These are phyloP conservation scores for Suillus cothurnatus DNA, from an alignment of 768 basidiomycete species.

Conservation along the genomic window DNA sequence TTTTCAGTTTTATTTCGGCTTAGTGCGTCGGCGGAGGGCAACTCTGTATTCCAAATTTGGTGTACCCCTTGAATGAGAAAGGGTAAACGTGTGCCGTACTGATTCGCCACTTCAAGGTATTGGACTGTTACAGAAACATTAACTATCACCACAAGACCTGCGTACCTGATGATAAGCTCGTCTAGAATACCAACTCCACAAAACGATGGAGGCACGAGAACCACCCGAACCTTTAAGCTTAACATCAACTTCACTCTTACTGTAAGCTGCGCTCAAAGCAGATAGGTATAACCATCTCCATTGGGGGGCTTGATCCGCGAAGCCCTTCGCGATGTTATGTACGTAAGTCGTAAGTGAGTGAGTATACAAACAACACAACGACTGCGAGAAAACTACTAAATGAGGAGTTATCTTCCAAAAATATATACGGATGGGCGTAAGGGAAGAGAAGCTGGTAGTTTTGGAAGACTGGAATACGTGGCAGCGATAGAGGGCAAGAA, in stretches of 20 bases:
- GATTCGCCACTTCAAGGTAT: background rate
- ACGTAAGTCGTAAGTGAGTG: slow-evolving; percentile 4
- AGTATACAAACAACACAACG: slow-evolving; percentile 5
- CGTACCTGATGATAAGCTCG: slow-evolving; percentile 1
- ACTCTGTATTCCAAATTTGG: background rate
- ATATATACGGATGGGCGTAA: slow-evolving; percentile 12
- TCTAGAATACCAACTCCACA: background rate
- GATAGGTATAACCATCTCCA: slow-evolving; percentile 15
- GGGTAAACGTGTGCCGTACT: background rate
- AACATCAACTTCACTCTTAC: background rate
- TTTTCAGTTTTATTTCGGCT: background rate
- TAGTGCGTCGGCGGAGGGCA: background rate
- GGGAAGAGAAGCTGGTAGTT: background rate
- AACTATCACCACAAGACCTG: background rate
- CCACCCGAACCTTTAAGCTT: background rate
- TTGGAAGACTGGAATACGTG: slow-evolving; percentile 2
- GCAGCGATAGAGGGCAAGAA: background rate
- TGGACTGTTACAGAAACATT: background rate
- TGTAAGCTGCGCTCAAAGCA: background rate
- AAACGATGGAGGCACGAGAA: background rate
- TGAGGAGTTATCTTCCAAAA: slow-evolving; percentile 10
- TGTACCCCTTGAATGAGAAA: background rate
- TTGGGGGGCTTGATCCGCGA: slow-evolving; percentile 50
- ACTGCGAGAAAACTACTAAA: slow-evolving; percentile 1
- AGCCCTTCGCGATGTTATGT: slow-evolving; percentile 50